Evolutionary conservation across 495 filamentous ascomycete genomes (phyloP), one percentile per base, ranked within the genome.

Genomic region (Annulohypoxylon nitens): DNA sequence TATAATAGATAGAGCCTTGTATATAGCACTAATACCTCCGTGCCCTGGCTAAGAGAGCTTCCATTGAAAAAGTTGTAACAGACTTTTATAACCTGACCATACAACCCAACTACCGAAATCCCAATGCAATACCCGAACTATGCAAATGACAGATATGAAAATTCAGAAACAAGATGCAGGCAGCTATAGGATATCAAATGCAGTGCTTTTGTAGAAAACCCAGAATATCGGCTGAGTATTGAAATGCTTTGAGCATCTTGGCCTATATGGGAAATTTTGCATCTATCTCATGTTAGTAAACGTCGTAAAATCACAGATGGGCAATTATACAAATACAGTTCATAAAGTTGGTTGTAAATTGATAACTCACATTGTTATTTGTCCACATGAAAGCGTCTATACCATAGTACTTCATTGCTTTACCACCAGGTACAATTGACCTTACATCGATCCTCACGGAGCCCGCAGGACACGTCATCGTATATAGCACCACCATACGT

Each of bases 331-430:
- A 45, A 48, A 5, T 37, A 47, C 11, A n/a, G 39, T 26, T 18
- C 33, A 5, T 6, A 47, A 47, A 14, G 8, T 25, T 34, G 50
- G 20, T 36, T 1, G 11, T 3, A 18, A 57, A 41, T 30, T 41
- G 34, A n/a, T 47, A 48, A 70, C 67, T 64, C 61, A 70, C 67
- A 64, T 64, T 62, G 41, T 60, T 59, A 64, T 43, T 26, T 58
- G 51, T 50, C 60, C 67, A 57, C 33, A 33, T 33, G 41, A 53
- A 63, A 37, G 36, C 30, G 16, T 64, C 36, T 48, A 51, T 67
- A 50, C 39, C 67, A 70, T 70, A 58, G 36, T 12, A 9, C 51
- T 61, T 65, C 55, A 11, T 54, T 36, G 30, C 16, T 58, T 53
- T 18, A n/a, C 30, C 39, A 47, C 47, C 60, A 5, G 23, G 41